These are phyloP conservation scores for Danielozyma ontarioensis DNA, from an alignment of 805 yeast genomes.

Conservation along the genomic window DNA sequence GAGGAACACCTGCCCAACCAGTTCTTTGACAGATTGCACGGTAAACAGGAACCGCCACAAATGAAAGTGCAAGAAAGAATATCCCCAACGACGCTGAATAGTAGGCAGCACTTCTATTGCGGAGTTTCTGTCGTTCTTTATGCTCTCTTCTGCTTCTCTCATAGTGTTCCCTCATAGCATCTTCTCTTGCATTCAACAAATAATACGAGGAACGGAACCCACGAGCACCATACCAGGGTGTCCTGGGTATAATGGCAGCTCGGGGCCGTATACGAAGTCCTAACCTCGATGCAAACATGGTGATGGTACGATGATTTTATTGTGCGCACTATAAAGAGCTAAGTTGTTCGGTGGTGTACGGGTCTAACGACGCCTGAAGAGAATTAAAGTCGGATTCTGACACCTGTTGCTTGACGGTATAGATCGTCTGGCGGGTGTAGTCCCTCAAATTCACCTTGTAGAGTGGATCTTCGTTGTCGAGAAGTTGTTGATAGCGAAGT, in stretches of 20 bases:
- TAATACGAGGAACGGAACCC: too few species aligned
- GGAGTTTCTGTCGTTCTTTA: slow-evolving; percentile 24
- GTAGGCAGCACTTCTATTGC: slow-evolving; percentile 53
- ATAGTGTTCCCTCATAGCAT: background rate
- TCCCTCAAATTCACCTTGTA: slow-evolving; percentile 43
- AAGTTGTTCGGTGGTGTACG: slow-evolving; percentile 29
- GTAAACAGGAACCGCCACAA: slow-evolving; percentile 90
- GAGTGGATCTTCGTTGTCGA: slow-evolving; percentile 30
- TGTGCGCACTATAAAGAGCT: too few species aligned
- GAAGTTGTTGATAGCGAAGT: slow-evolving; percentile 26
- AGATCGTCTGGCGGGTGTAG: slow-evolving; percentile 31
- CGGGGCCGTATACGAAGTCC: too few species aligned
- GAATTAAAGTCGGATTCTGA: slow-evolving; percentile 25
- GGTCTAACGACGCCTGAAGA: slow-evolving; percentile 28
- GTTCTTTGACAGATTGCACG: slow-evolving; percentile 89
- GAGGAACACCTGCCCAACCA: slow-evolving; percentile 94
- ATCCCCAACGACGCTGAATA: slow-evolving; percentile 67
- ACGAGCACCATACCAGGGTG: too few species aligned
- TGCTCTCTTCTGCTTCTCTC: slow-evolving; percentile 15
- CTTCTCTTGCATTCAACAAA: background rate
- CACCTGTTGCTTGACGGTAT: slow-evolving; percentile 19
- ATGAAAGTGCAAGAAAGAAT: slow-evolving; percentile 69
- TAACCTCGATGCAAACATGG: too few species aligned
- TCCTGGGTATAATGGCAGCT: too few species aligned
- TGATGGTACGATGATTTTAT: too few species aligned